Base-by-base conservation (phyloP, 2,329 filamentous ascomycete genomes). In the Lasiodiplodia gonubiensis region DNA sequence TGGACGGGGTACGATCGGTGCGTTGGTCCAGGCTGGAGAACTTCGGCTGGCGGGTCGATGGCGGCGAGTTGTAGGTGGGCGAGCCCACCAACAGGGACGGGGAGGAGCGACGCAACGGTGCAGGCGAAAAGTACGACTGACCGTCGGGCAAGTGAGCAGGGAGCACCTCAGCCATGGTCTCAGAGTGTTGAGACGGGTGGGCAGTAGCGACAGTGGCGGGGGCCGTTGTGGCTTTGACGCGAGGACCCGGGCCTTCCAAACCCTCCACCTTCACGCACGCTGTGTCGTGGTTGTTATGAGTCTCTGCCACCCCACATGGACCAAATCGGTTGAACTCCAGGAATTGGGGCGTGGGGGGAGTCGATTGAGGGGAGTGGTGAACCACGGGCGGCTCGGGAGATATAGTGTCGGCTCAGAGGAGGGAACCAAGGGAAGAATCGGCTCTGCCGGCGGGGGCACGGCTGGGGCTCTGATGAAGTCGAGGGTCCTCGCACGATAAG, bases 161-260 rank as follows among this genome's bases (percentile, higher is more conserved):
- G 55, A 83, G 73, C 16, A 83, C 80, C 71, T 83, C 80, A 46
- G 81, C 77, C 81, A 83, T 83, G 72, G 71, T 72, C 25, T 49
- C 25, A 21, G 27, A 14, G 65, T 61, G 54, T 48, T 46, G 33
- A 42, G 65, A 53, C 30, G 52, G 25, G 42, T 60, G 46, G n/a
- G 59, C 59, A 51, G 59, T 37, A 51, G 25, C 39, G 46, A 25
- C 42, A 46, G 59, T 63, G 59, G 42, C 59, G 42, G 57, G 48
- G 57, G 57, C 16, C 39, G 27, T 27, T 49, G 57, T 49, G 59
- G 59, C 59, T 63, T 63, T 37, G 65, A 61, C 27, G 12, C 21
- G 25, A 7, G 16, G 25, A 21, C 27, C 30, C 48, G 46, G 55
- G 33, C 42, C 37, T 23, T 66, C 64, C 46, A 55, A 66, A 35